These are phyloP conservation scores for Rhynchosporium secalis DNA, from an alignment of 2,329 filamentous ascomycete species.

Conservation along the genomic window DNA sequence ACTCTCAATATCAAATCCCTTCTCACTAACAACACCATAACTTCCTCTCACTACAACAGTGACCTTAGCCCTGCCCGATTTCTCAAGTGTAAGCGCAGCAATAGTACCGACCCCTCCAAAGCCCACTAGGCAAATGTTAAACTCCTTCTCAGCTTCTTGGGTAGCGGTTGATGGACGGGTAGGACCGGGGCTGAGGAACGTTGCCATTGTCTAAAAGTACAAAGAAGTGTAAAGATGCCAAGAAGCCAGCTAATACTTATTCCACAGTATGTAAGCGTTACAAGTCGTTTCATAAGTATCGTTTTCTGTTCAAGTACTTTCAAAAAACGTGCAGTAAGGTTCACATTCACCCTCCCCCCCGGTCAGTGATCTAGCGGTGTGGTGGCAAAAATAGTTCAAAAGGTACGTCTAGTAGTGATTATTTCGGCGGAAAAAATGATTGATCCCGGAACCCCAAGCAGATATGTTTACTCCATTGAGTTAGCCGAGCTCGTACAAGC, in stretches of 20 bases:
- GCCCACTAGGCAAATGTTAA: constrained; percentile 30
- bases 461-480: too few relatives aligned
- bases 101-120: constrained; percentile 32
- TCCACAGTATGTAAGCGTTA: too few relatives aligned
- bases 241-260: background rate
- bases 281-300: too few relatives aligned
- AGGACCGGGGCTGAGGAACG: constrained; percentile 13
- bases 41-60: constrained; percentile 30
- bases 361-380: too few relatives aligned
- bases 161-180: constrained; percentile 9
- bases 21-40: constrained; percentile 28
- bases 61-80: constrained; percentile 26
- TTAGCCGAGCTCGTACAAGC: background rate
- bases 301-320: too few relatives aligned
- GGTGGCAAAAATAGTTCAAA: too few relatives aligned
- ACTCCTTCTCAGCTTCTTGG: constrained; percentile 19
- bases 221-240: too few relatives aligned
- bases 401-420: too few relatives aligned
- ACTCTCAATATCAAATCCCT: constrained; percentile 32
- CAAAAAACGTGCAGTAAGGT: too few relatives aligned
- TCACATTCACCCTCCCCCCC: too few relatives aligned
- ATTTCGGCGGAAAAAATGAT: background rate
- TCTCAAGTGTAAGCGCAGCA: constrained; percentile 28
- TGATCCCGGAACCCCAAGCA: background rate
- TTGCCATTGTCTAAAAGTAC: constrained; percentile 2